Evolutionary conservation across 345 rosid species (phyloP).

Genomic region (Raphanus sativus): DNA sequence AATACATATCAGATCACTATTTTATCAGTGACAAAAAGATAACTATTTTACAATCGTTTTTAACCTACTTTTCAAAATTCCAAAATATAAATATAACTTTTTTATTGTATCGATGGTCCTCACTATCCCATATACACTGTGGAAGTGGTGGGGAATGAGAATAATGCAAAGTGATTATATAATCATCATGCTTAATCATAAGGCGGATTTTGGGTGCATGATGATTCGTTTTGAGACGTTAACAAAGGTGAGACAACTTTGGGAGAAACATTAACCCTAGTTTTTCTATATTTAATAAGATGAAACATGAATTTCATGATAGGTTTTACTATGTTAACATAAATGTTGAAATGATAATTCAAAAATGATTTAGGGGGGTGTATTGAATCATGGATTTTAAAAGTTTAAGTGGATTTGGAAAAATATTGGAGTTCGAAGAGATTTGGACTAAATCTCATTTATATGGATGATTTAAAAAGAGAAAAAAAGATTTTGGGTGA

Average conservation of each 20-base stretch:
- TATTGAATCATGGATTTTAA: no score
- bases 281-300: background rate
- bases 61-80: conserved; percentile 6
- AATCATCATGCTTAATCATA: conserved; percentile 24
- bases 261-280: background rate
- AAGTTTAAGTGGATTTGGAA: no score
- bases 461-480: no score
- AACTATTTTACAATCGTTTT: background rate
- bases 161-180: conserved; percentile 26
- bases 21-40: no score
- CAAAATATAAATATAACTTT: background rate
- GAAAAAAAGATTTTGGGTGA: no score
- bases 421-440: no score
- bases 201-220: conserved; percentile 5
- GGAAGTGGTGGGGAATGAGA: conserved; percentile 25
- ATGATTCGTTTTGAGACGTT: background rate
- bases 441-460: no score
- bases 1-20: background rate
- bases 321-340: background rate
- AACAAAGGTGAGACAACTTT: background rate
- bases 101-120: conserved; percentile 27
- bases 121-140: conserved; percentile 26
- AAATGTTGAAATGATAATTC: background rate
- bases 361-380: background rate
- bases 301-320: background rate